Evolutionary conservation across 2,329 filamentous ascomycete genomes (phyloP).

Genomic region (Teratosphaeria nubilosa): DNA sequence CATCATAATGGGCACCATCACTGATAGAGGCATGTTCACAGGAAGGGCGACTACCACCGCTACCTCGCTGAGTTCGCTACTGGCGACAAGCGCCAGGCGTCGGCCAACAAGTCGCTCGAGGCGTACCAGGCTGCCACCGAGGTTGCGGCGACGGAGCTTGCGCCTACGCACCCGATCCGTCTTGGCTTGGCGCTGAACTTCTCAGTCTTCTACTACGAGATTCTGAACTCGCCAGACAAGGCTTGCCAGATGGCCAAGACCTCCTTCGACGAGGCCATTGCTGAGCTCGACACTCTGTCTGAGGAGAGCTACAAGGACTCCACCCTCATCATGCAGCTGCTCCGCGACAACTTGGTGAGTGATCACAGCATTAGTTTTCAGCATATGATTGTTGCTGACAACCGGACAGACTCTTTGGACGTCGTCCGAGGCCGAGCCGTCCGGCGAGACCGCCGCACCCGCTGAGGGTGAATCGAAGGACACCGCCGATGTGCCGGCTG

Average conservation of each 20-base stretch:
- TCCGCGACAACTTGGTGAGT: slow-evolving; percentile 83
- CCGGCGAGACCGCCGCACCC: slow-evolving; percentile 37
- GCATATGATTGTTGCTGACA: not conserved
- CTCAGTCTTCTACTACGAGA: slow-evolving; percentile 99
- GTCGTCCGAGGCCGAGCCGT: slow-evolving; percentile 89
- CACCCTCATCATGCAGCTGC: slow-evolving; percentile 96
- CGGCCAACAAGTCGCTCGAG: slow-evolving; percentile 87
- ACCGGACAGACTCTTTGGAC: slow-evolving; percentile 84
- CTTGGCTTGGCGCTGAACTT: slow-evolving; percentile 90
- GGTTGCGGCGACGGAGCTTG: slow-evolving; percentile 78
- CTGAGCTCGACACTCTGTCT: slow-evolving; percentile 88
- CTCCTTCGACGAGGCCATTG: slow-evolving; percentile 93
- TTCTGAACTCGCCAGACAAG: slow-evolving; percentile 95
- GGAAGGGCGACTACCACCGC: slow-evolving; percentile 99
- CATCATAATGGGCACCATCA: not conserved
- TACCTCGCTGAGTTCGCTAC: slow-evolving; percentile 95
- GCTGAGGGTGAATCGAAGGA: slow-evolving; percentile 42
- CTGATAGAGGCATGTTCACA: slow-evolving; percentile 31
- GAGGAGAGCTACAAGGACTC: slow-evolving; percentile 99
- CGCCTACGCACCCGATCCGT: slow-evolving; percentile 86
- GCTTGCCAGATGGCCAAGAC: slow-evolving; percentile 96
- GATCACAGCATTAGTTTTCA: not conserved
- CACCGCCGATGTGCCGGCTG: slow-evolving; percentile 48
- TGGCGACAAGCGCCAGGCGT: slow-evolving; percentile 89
- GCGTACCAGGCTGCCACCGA: slow-evolving; percentile 94